These are phyloP conservation scores for Naumovozyma dairenensis DNA, from an alignment of 805 yeast species.

Conservation along the genomic window DNA sequence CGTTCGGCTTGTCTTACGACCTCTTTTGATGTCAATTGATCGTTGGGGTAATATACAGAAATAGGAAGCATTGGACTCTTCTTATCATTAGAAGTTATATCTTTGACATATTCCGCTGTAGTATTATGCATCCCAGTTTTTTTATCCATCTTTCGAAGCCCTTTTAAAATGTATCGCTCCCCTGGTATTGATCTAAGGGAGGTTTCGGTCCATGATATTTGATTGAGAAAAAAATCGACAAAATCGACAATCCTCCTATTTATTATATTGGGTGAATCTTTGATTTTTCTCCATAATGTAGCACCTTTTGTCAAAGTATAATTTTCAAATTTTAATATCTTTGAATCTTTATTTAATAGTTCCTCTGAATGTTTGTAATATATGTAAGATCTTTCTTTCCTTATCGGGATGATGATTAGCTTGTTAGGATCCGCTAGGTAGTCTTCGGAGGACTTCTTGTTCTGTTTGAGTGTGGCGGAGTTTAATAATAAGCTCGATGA, in stretches of 20 bases:
- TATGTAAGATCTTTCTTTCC: conserved; percentile 49
- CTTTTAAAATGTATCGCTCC: conserved; percentile 40
- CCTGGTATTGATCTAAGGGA: conserved; percentile 72
- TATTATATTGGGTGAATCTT: conserved; percentile 41
- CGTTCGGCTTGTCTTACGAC: conserved; percentile 33
- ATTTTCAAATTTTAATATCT: conserved; percentile 32
- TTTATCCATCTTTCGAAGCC: conserved; percentile 8
- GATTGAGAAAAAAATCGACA: conserved; percentile 44
- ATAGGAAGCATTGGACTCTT: conserved; percentile 22
- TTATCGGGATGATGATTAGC: conserved; percentile 63
- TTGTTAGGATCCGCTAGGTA: conserved; percentile 39
- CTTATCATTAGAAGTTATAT: background rate
- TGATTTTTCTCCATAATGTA: conserved; percentile 54
- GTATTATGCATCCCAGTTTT: conserved; percentile 11
- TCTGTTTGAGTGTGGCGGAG: too few species aligned
- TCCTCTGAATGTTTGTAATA: conserved; percentile 51
- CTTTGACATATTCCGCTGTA: conserved; percentile 10
- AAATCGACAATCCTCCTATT: conserved; percentile 50
- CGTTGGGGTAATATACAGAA: conserved; percentile 44
- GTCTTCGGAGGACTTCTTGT: conserved; percentile 11
- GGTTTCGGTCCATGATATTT: conserved; percentile 73
- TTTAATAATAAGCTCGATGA: too few species aligned
- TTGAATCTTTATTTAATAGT: conserved; percentile 29
- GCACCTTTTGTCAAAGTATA: conserved; percentile 41
- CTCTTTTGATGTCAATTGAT: conserved; percentile 23